A percentile compares a stretch with the other conserved stretches of the same genome.
Evolutionary conservation across 2,329 filamentous ascomycete species (phyloP).

Genomic region (Sphaerulina populicola): DNA sequence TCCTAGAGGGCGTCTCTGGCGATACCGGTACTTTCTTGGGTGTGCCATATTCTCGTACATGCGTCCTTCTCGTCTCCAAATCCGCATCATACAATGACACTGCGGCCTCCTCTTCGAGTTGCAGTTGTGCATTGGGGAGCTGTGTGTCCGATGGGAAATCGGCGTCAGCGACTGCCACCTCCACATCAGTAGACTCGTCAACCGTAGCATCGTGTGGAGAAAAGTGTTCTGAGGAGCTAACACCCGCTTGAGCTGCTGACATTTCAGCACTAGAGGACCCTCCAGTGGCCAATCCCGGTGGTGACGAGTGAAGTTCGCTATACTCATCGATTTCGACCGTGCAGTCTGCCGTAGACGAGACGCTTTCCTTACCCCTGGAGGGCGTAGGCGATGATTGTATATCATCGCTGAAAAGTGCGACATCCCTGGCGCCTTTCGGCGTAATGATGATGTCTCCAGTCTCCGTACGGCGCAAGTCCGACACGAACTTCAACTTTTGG

Average conservation of each 20-base stretch:
- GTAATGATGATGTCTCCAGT: conserved; percentile 33
- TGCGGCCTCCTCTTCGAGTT: conserved; percentile 18
- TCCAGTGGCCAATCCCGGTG: conserved; percentile 13
- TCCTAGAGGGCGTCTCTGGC: conserved; percentile 8
- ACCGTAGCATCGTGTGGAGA: neutral
- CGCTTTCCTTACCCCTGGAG: conserved; percentile 9
- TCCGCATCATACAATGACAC: neutral
- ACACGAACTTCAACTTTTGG: conserved; percentile 26
- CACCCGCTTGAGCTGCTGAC: neutral
- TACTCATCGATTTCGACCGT: conserved; percentile 5
- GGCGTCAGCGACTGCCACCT: conserved; percentile 1
- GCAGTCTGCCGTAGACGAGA: neutral
- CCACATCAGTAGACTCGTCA: neutral
- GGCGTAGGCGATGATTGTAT: conserved; percentile 48
- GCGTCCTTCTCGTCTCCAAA: neutral
- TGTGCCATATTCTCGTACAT: neutral
- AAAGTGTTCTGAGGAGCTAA: neutral
- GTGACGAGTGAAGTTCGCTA: conserved; percentile 26
- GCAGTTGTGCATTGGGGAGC: conserved; percentile 23
- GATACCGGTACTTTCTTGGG: conserved; percentile 1
- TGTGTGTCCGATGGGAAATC: conserved; percentile 25
- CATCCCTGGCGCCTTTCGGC: conserved; percentile 36
- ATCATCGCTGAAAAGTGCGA: conserved; percentile 38
- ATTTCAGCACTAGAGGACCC: neutral
- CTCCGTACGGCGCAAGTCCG: conserved; percentile 16